These are phyloP conservation scores for Pulveroboletus frians DNA, from an alignment of 768 basidiomycete genomes.

Conservation along the genomic window DNA sequence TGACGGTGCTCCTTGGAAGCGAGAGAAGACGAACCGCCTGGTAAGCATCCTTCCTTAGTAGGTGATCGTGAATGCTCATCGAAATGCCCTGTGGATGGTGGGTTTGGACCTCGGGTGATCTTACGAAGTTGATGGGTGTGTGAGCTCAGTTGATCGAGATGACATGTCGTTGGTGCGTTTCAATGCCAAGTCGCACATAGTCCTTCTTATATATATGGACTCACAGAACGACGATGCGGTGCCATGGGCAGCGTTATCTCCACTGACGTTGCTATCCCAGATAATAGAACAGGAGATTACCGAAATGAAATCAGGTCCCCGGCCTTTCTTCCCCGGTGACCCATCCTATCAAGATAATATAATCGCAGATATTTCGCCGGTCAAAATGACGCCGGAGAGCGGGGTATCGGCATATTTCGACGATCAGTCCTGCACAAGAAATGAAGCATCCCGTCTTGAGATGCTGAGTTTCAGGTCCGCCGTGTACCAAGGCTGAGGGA, in stretches of 20 bases:
- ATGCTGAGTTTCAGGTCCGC: background rate
- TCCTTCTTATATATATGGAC: too few relatives aligned
- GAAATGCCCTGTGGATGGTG: background rate
- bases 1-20: conserved; percentile 1
- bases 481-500: too few relatives aligned
- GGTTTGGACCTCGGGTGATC: background rate
- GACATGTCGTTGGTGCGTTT: conserved; percentile 3
- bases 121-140: background rate
- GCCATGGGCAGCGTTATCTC: too few relatives aligned
- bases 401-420: conserved; percentile 3
- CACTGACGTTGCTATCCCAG: too few relatives aligned
- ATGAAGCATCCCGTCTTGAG: background rate
- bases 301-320: conserved; percentile 25
- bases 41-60: conserved; percentile 1
- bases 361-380: conserved; percentile 9
- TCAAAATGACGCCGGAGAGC: background rate
- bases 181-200: background rate
- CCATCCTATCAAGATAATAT: background rate
- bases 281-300: conserved; percentile 16
- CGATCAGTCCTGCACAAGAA: conserved; percentile 8
- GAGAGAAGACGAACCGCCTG: background rate
- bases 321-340: conserved; percentile 3
- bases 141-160: background rate
- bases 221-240: background rate
- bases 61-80: background rate